Evolutionary conservation across 768 basidiomycete species (phyloP).

Genomic region (Mycena crocata): DNA sequence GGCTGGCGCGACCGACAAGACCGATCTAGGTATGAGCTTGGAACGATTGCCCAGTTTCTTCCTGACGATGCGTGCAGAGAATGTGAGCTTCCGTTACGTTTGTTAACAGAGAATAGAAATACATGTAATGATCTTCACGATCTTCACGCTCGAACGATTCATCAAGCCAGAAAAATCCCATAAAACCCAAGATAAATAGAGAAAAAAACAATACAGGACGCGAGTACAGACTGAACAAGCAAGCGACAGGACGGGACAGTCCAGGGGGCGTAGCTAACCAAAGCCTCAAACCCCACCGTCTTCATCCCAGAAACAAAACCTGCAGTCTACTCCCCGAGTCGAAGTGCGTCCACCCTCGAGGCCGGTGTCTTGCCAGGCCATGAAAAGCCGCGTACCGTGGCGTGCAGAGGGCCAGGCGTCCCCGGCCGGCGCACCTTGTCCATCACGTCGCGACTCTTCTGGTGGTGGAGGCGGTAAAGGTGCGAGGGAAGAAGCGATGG

Average conservation of each 20-base stretch:
- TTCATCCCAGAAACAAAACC: neutral
- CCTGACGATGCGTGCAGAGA: conserved; percentile 1
- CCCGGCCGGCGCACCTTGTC: neutral
- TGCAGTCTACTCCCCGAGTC: conserved; percentile 1
- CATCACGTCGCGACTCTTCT: conserved; percentile 3
- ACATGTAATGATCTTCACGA: too few species aligned
- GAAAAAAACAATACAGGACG: neutral
- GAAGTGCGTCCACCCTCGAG: conserved; percentile 6
- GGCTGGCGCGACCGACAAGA: conserved; percentile 10
- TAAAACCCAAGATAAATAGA: neutral
- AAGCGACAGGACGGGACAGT: neutral
- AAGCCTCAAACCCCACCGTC: neutral
- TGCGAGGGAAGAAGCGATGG: neutral
- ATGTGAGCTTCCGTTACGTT: conserved; percentile 22
- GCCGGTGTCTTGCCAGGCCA: conserved; percentile 1
- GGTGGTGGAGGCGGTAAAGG: neutral
- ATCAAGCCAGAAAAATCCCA: too few species aligned
- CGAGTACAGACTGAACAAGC: neutral
- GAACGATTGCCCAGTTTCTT: neutral
- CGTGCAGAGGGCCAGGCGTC: conserved; percentile 1
- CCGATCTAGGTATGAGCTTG: conserved; percentile 9
- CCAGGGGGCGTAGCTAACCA: neutral
- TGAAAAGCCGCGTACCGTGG: conserved; percentile 1
- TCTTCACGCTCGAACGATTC: too few species aligned
- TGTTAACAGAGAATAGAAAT: neutral